Conservation (phyloP, 73 alveolate genomes). For the Symbiodinium pilosum region DNA sequence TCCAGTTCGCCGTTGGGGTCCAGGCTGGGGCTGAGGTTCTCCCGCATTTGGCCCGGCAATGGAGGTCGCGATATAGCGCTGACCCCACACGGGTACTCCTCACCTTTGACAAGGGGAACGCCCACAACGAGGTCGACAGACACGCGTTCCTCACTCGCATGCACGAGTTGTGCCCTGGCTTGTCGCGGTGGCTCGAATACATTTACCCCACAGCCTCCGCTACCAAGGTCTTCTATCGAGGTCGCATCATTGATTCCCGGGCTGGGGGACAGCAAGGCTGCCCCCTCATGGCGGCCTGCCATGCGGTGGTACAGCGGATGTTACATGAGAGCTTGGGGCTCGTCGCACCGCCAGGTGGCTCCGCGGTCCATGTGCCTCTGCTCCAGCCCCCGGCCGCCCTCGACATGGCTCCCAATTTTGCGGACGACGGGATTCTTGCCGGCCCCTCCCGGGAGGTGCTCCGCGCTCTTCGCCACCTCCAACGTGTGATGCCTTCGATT, state of each 20-base stretch:
- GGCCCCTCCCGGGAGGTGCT: slow-evolving; percentile 14
- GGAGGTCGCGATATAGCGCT: background rate
- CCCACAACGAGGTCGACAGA: slow-evolving; percentile 28
- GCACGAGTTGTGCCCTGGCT: slow-evolving; percentile 29
- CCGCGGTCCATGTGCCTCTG: background rate
- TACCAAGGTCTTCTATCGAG: slow-evolving; percentile 17
- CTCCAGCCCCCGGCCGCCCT: background rate
- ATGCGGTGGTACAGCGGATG: slow-evolving; percentile 18
- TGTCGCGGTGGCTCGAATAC: slow-evolving; percentile 1
- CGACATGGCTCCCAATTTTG: slow-evolving; percentile 16
- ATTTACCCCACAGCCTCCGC: background rate
- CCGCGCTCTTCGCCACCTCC: slow-evolving; percentile 13
- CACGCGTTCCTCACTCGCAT: slow-evolving; percentile 7
- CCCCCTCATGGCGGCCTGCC: slow-evolving; percentile 31
- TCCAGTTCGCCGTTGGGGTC: background rate
- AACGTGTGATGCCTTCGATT: background rate
- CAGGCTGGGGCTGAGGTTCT: background rate
- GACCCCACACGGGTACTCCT: slow-evolving; percentile 10
- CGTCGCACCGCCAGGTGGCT: background rate
- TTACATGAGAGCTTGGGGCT: slow-evolving; percentile 2
- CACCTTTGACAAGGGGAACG: slow-evolving; percentile 17
- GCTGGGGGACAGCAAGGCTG: slow-evolving; percentile 49
- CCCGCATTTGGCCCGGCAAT: background rate
- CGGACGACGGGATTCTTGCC: slow-evolving; percentile 15
- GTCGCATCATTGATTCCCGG: background rate